Evolutionary conservation across 2,329 filamentous ascomycete species (phyloP).

Genomic region (Amauroascus verrucosus): DNA sequence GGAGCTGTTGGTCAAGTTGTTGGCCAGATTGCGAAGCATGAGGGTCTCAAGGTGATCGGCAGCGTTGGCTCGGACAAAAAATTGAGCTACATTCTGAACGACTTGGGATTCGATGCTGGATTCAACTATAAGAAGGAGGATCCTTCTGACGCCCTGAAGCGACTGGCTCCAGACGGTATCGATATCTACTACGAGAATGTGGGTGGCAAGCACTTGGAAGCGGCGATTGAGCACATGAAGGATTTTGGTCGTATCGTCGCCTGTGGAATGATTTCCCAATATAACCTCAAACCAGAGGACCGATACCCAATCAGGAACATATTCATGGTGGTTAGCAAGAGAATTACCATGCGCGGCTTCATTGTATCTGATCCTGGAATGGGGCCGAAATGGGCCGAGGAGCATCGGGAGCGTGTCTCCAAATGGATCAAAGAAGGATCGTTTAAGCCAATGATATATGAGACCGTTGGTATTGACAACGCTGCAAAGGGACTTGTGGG

Average conservation of each 20-base stretch:
- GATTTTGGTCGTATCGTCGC: conserved; percentile 54
- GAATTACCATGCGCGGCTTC: conserved; percentile 61
- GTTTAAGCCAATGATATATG: conserved; percentile 58
- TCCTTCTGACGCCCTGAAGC: conserved; percentile 54
- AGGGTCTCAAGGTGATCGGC: conserved; percentile 69
- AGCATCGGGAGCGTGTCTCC: conserved; percentile 66
- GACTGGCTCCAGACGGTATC: conserved; percentile 65
- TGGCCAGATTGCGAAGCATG: conserved; percentile 71
- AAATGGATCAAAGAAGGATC: conserved; percentile 67
- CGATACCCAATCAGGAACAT: conserved; percentile 59
- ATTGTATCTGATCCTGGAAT: conserved; percentile 58
- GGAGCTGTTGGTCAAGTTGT: conserved; percentile 76
- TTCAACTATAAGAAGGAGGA: conserved; percentile 87
- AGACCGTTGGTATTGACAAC: conserved; percentile 69
- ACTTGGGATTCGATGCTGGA: conserved; percentile 60
- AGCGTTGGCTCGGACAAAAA: conserved; percentile 73
- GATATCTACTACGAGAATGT: conserved; percentile 81
- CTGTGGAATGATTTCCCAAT: conserved; percentile 63
- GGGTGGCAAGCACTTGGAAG: conserved; percentile 63
- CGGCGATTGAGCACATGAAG: conserved; percentile 56
- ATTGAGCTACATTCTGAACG: conserved; percentile 60
- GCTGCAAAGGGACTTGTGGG: conserved; percentile 62
- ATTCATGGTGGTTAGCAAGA: conserved; percentile 54
- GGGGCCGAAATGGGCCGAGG: conserved; percentile 54
- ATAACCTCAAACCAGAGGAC: conserved; percentile 53